Evolutionary conservation across 352 stramenopile species (phyloP).

Genomic region (Phytophthora pistaciae): DNA sequence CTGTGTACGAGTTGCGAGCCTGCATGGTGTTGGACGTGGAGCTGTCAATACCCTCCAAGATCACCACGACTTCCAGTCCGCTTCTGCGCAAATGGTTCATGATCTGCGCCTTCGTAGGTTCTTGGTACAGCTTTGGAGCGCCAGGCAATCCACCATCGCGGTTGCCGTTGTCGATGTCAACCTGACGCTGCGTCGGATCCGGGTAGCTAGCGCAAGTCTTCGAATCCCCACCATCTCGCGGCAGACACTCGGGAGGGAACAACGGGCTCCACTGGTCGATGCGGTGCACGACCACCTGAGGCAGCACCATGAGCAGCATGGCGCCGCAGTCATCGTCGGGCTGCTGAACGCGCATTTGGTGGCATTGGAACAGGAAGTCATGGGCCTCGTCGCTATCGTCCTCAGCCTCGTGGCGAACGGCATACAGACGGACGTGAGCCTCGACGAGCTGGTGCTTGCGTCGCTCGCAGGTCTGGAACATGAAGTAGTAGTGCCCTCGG

Average conservation of each 20-base stretch:
- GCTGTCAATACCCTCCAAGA: slow-evolving; percentile 87
- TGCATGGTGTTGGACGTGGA: slow-evolving; percentile 92
- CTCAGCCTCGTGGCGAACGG: slow-evolving; percentile 75
- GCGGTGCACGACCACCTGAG: slow-evolving; percentile 84
- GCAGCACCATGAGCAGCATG: slow-evolving; percentile 87
- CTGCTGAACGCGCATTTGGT: slow-evolving; percentile 91
- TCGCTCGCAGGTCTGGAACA: slow-evolving; percentile 92
- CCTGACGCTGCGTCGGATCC: slow-evolving; percentile 72
- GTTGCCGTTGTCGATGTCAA: slow-evolving; percentile 89
- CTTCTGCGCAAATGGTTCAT: slow-evolving; percentile 70
- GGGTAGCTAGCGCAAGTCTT: slow-evolving; percentile 70
- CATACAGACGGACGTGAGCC: slow-evolving; percentile 85
- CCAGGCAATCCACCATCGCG: slow-evolving; percentile 58
- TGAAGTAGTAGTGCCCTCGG: slow-evolving; percentile 91
- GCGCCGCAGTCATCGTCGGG: slow-evolving; percentile 83
- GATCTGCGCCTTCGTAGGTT: slow-evolving; percentile 79
- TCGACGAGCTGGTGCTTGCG: slow-evolving; percentile 91
- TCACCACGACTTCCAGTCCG: slow-evolving; percentile 82
- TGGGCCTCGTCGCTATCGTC: slow-evolving; percentile 46
- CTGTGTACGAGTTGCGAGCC: slow-evolving; percentile 82
- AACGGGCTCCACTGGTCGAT: slow-evolving; percentile 89
- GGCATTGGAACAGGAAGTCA: slow-evolving; percentile 78
- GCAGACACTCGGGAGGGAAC: slow-evolving; percentile 82
- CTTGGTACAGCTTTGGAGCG: slow-evolving; percentile 48
- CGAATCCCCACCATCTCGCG: slow-evolving; percentile 50